Evolutionary conservation across 1,139 yeast species (phyloP).

Genomic region (Yamadazyma songkhlaensis): DNA sequence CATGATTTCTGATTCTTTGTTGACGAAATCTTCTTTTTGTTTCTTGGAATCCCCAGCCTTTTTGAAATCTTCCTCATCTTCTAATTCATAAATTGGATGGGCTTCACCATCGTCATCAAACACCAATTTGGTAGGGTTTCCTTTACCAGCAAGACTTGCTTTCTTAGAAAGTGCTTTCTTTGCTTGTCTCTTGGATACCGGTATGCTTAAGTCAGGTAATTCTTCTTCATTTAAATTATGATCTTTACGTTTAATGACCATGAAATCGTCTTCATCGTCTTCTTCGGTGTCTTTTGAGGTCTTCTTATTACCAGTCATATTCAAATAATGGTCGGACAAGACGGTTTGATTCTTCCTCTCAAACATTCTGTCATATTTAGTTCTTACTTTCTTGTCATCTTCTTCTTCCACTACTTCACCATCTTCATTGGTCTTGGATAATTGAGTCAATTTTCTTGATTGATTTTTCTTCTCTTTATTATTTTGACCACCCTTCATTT

Average conservation of each 20-base stretch:
- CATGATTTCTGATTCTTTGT: constrained; percentile 68
- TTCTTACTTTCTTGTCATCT: constrained; percentile 54
- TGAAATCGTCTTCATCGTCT: constrained; percentile 63
- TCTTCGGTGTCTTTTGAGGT: constrained; percentile 27
- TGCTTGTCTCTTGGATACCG: constrained; percentile 82
- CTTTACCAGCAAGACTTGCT: constrained; percentile 59
- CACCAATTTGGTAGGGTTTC: constrained; percentile 72
- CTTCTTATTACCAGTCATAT: constrained; percentile 51
- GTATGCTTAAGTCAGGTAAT: constrained; percentile 54
- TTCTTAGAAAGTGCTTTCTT: constrained; percentile 89
- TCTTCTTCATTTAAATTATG: constrained; percentile 67
- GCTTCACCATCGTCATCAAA: constrained; percentile 95
- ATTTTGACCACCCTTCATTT: constrained; percentile 51
- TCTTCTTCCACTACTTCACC: constrained; percentile 51
- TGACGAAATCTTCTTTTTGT: constrained; percentile 68
- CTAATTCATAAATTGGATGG: constrained; percentile 87
- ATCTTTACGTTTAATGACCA: constrained; percentile 74
- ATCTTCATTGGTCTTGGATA: constrained; percentile 61
- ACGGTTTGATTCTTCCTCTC: constrained; percentile 93
- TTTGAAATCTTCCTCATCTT: constrained; percentile 83
- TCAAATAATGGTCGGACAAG: constrained; percentile 81
- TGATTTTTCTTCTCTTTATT: constrained; percentile 78
- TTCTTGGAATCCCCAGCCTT: constrained; percentile 69
- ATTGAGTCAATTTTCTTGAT: constrained; percentile 62
- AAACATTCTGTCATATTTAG: constrained; percentile 95